Evolutionary conservation across 371 early-diverging fungal genomes (phyloP).

Genomic region (Parasitella parasitica): DNA sequence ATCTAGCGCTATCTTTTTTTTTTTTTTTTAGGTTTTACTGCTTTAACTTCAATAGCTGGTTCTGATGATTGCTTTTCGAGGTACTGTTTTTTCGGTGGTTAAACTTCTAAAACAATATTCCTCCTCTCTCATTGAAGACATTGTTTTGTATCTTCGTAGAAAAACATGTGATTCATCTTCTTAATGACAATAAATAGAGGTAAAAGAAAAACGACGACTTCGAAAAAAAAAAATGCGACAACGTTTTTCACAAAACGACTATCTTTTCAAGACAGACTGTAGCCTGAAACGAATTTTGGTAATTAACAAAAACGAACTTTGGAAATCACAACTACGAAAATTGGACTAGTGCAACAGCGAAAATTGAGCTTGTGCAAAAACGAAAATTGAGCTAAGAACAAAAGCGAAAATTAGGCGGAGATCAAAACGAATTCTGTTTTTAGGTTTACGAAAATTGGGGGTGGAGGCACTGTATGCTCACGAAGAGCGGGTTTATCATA

Average conservation of each 20-base stretch:
- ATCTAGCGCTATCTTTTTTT: constrained; percentile 7
- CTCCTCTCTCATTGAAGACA: constrained; percentile 5
- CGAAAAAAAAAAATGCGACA: too few species aligned
- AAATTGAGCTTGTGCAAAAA: neutral
- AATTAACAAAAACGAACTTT: neutral
- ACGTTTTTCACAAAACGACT: constrained; percentile 1
- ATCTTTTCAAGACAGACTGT: neutral
- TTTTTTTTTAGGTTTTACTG: constrained; percentile 9
- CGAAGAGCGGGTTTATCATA: too few species aligned
- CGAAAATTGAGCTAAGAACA: constrained; percentile 3
- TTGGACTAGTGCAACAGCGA: neutral
- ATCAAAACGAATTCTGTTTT: constrained; percentile 6
- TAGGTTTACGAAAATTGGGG: constrained; percentile 1
- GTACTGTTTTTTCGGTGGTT: neutral
- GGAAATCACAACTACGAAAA: constrained; percentile 4
- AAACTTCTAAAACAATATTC: constrained; percentile 6
- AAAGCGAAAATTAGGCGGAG: constrained; percentile 8
- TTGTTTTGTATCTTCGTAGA: constrained; percentile 7
- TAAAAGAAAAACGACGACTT: neutral
- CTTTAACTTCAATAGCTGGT: constrained; percentile 8
- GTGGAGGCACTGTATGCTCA: constrained; percentile 8
- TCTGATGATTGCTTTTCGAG: constrained; percentile 7
- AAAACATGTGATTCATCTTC: constrained; percentile 6
- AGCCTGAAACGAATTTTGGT: neutral
- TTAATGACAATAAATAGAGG: neutral